phyloP scores from a whole-genome alignment of 345 rosid species.

The Corchorus capsularis region DNA sequence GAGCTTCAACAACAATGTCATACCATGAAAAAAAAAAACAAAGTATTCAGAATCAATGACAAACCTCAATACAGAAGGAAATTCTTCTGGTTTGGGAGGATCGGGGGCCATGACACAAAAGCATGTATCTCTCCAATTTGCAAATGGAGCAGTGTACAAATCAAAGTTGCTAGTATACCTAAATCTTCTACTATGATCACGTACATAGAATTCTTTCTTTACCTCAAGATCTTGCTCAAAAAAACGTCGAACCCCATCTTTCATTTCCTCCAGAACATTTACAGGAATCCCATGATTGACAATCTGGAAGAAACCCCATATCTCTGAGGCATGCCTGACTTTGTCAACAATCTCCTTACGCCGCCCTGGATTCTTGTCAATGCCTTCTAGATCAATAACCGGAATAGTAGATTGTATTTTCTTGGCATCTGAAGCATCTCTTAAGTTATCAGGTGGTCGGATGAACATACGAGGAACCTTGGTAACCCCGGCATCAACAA shows the following conservation, averaged over 20 bases:
- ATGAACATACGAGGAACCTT: constrained; percentile 23
- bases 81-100: constrained; percentile 41
- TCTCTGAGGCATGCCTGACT: constrained; percentile 39
- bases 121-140: constrained; percentile 55
- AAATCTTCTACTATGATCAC: constrained; percentile 27
- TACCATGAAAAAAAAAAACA: neutral
- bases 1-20: neutral
- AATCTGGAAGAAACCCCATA: constrained; percentile 54
- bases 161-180: constrained; percentile 44
- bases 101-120: constrained; percentile 40
- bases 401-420: constrained; percentile 27
- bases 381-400: constrained; percentile 36
- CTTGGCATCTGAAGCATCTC: neutral
- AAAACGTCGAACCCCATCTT: constrained; percentile 40
- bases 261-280: constrained; percentile 32
- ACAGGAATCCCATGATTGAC: constrained; percentile 50
- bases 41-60: neutral
- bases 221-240: constrained; percentile 38
- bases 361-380: constrained; percentile 3
- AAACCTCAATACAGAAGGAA: constrained; percentile 52
- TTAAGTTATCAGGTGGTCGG: neutral
- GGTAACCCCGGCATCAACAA: constrained; percentile 18
- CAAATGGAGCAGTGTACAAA: constrained; percentile 28
- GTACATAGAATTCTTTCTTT: constrained; percentile 37
- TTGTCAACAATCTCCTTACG: constrained; percentile 25